phyloP scores from a whole-genome alignment of 228 moss, liverwort and hornwort genomes.

The Sphagnum fallax region DNA sequence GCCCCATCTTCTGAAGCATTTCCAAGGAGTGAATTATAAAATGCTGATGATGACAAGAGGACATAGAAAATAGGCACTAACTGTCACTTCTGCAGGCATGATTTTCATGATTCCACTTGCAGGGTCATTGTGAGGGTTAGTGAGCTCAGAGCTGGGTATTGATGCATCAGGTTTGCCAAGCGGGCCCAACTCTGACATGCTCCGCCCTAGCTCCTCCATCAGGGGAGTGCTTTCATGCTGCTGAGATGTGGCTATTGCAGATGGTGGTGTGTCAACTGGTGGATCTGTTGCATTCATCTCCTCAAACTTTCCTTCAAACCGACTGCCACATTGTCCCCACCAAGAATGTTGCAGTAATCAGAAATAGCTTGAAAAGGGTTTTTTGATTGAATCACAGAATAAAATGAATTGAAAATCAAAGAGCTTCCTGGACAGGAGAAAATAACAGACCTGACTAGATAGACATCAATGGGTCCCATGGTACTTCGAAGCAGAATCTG shows the following conservation, averaged over 20 bases:
- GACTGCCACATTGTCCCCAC: conserved; percentile 22
- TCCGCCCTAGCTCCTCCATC: conserved; percentile 15
- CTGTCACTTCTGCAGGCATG: conserved; percentile 69
- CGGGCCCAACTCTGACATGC: conserved; percentile 31
- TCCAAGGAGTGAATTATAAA: too few relatives aligned
- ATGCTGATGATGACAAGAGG: too few relatives aligned
- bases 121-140: conserved; percentile 51
- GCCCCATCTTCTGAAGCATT: too few relatives aligned
- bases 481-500: conserved; percentile 74
- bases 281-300: conserved; percentile 56
- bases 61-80: conserved; percentile 12
- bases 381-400: too few relatives aligned
- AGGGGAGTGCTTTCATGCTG: conserved; percentile 15
- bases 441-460: conserved; percentile 65
- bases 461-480: conserved; percentile 90
- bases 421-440: not conserved
- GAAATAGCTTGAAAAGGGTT: too few relatives aligned
- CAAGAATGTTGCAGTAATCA: too few relatives aligned
- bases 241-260: conserved; percentile 16
- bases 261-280: conserved; percentile 33
- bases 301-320: conserved; percentile 79
- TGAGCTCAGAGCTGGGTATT: conserved; percentile 45
- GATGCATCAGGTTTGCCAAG: conserved; percentile 37
- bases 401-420: too few relatives aligned
- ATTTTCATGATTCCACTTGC: conserved; percentile 78